Percentiles rank a stretch among this genome's conserved stretches.
These are phyloP conservation scores for Mycena crocata DNA, from an alignment of 768 basidiomycete genomes.

Conservation along the genomic window DNA sequence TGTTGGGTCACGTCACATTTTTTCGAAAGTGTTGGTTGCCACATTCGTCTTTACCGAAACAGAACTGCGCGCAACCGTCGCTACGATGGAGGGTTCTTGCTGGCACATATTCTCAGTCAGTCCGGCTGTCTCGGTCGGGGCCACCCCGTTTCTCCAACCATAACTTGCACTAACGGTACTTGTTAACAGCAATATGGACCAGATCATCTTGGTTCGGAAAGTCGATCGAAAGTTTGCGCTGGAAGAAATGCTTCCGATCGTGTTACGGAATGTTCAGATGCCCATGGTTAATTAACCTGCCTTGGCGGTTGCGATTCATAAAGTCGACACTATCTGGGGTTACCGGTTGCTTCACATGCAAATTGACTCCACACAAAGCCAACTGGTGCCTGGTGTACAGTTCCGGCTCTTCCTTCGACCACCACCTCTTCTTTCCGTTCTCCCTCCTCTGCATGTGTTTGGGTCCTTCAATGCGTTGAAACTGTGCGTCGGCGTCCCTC, in stretches of 20 bases:
- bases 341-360: slow-evolving; percentile 28
- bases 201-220: background rate
- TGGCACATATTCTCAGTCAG: slow-evolving; percentile 10
- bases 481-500: slow-evolving; percentile 30
- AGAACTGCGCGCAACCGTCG: slow-evolving; percentile 26
- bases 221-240: background rate
- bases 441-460: slow-evolving; percentile 21
- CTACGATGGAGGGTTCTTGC: slow-evolving; percentile 11
- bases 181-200: background rate
- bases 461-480: slow-evolving; percentile 32
- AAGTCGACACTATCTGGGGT: slow-evolving; percentile 29
- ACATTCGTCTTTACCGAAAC: background rate
- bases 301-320: slow-evolving; percentile 31
- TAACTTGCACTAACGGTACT: background rate
- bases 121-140: slow-evolving; percentile 20
- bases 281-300: slow-evolving; percentile 21
- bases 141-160: background rate
- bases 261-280: slow-evolving; percentile 24
- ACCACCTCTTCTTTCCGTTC: slow-evolving; percentile 17
- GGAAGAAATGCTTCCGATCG: slow-evolving; percentile 20
- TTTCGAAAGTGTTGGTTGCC: slow-evolving; percentile 20
- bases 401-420: slow-evolving; percentile 13
- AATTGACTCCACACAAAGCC: slow-evolving; percentile 23
- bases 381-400: slow-evolving; percentile 19
- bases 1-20: slow-evolving; percentile 18